Evolutionary conservation across 2,329 filamentous ascomycete genomes (phyloP), one percentile per base, ranked within the genome.

Genomic region (Ophiostoma tasmaniense): DNA sequence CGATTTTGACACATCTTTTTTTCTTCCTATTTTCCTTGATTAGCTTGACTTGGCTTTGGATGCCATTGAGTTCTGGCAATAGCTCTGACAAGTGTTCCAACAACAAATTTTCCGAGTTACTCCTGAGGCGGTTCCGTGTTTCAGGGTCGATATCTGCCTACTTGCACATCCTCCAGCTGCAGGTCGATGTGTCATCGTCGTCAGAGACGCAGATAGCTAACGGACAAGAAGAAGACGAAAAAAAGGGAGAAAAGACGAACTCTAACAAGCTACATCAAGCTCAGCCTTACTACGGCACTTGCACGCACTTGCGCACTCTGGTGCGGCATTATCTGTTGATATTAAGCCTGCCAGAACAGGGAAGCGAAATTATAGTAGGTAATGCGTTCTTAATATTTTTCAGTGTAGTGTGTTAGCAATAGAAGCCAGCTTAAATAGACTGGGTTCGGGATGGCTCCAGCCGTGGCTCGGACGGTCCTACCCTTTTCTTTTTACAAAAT

Each of bases 241-340:
- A 30, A 61, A 13, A 17, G 33, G 55, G 20, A 17, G 28, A 62
- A 25, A 11, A 25, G 2, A 28, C n/a, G n/a, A 55, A 3, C 1
- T n/a, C 17, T 7, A 55, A 3, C 8, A 45, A 45, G 42, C 42
- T 10, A 45, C n/a, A 11, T 22, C 25, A 55, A 55, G 25, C 25
- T 61, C 55, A 61, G 55, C 55, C 55, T 61, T 61, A 61, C 55
- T 30, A 11, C 50, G 50, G 50, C 22, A 55, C 50, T 55, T 55
- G 42, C 42, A 20, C 42, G 3, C 39, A 42, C 39, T 45, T 45
- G 14, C 39, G 17, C 14, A 45, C 3, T 20, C 6, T 7, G 1
- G 2, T 28, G 50, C 22, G 55, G 55, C 55, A 61, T 61, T 61
- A 61, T 61, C 4, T 61, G n/a, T 25, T 55, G 22, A 30, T 61